Base-by-base conservation (phyloP, 2,329 filamentous ascomycete genomes). In the Diaporthe batatas region DNA sequence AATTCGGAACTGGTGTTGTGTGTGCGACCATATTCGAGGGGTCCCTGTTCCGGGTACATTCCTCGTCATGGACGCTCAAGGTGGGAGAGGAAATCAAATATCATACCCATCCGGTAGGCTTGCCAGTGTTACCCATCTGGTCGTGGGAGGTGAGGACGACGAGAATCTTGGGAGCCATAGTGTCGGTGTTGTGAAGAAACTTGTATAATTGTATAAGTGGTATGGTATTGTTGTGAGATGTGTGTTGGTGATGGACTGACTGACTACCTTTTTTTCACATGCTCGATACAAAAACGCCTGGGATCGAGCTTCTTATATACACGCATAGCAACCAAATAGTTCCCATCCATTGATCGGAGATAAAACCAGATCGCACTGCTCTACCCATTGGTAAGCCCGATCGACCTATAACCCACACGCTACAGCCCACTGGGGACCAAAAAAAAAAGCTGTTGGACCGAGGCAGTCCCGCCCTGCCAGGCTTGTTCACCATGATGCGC, bases 121-220 rank as follows among this genome's bases (percentile, higher is more conserved):
- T 84, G 78, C 84, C 84, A 57, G 85, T 84, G 76, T 83, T 79
- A 77, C 83, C 83, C 62, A 90, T 85, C 80, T 84, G 82, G 79
- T 80, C 81, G 80, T 89, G 86, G 74, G 91, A 94, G 76, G 91
- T 93, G 75, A 94, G 89, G 72, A 94, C 89, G 80, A 94, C 83
- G 83, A 94, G 91, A 75, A 94, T 76, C 81, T 92, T 92, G 77
- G 84, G 86, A 47, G 85, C 83, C 86, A 88, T 88, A 72, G 42
- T 79, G 64, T 25, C 14, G 16, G 29, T 39, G 12, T 75, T 34
- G 44, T 21, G 36, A 21, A 23, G 25, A 70, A 16, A 21, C n/a
- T 29, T 29, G 29, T 29, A 29, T 29, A 36, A 36, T 59, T 11
- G 44, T 32, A 18, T 39, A 55, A 55, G 21, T 64, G 68, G 55